Conservation (phyloP, 2,329 filamentous ascomycete species). For the Acrocalymma vagum region DNA sequence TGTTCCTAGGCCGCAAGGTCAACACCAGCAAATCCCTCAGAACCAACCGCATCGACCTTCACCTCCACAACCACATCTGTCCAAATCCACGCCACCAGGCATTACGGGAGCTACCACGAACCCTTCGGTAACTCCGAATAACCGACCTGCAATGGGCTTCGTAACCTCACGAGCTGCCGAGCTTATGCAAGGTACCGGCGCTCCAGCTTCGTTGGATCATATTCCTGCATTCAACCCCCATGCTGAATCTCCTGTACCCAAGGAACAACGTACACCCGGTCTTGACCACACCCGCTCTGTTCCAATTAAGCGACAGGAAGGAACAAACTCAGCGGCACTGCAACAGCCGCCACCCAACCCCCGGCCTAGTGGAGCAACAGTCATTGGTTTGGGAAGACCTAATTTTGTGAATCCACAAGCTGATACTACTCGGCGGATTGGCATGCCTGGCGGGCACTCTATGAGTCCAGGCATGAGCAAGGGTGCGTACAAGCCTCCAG, state of each 20-base stretch:
- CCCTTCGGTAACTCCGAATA: constrained; percentile 19
- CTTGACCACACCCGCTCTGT: constrained; percentile 82
- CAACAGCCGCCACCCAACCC: constrained; percentile 20
- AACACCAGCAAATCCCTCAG: constrained; percentile 28
- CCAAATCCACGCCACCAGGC: constrained; percentile 20
- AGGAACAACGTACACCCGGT: constrained; percentile 78
- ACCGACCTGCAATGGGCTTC: constrained; percentile 52
- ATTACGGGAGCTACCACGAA: constrained; percentile 20
- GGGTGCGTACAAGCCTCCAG: constrained; percentile 56
- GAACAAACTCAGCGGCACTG: constrained; percentile 31
- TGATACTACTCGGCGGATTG: constrained; percentile 57
- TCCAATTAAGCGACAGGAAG: constrained; percentile 67
- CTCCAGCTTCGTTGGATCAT: constrained; percentile 34
- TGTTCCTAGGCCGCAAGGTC: constrained; percentile 23
- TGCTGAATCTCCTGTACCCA: constrained; percentile 73
- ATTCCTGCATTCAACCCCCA: constrained; percentile 58
- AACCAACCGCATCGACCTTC: constrained; percentile 33
- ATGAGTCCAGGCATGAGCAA: constrained; percentile 55
- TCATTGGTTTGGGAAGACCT: constrained; percentile 23
- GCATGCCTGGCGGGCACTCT: constrained; percentile 55
- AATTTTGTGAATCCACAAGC: constrained; percentile 60
- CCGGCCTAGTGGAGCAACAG: constrained; percentile 15
- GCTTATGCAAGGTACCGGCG: constrained; percentile 45
- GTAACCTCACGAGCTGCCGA: constrained; percentile 56
- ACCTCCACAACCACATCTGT: constrained; percentile 34